Evolutionary conservation across 1,139 yeast genomes (phyloP).

Genomic region (Groenewaldozyma auringiensis): DNA sequence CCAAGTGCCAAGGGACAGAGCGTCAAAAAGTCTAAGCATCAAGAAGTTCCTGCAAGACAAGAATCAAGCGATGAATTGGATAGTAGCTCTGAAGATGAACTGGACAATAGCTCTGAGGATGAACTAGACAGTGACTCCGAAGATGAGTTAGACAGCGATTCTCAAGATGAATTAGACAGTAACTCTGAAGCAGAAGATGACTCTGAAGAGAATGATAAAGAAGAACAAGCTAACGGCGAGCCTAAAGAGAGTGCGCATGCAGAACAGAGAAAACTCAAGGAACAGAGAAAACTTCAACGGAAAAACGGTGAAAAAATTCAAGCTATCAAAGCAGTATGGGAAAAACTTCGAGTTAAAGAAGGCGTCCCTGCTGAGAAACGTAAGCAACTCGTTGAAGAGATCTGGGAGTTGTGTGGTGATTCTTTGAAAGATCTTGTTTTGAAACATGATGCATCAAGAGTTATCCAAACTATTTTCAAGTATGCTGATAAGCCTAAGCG

Average conservation of each 20-base stretch:
- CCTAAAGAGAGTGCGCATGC: constrained; percentile 53
- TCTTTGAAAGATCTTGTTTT: constrained; percentile 75
- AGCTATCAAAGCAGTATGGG: constrained; percentile 85
- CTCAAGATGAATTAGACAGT: constrained; percentile 9
- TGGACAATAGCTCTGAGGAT: constrained; percentile 11
- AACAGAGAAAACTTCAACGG: constrained; percentile 80
- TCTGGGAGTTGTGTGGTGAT: constrained; percentile 76
- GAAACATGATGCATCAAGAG: constrained; percentile 95
- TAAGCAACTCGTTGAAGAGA: constrained; percentile 71
- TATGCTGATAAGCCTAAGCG: constrained; percentile 77
- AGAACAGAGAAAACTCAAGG: constrained; percentile 70
- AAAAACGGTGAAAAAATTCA: constrained; percentile 82
- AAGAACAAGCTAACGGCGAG: constrained; percentile 17
- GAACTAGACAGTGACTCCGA: constrained; percentile 12
- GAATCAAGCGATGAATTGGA: constrained; percentile 1
- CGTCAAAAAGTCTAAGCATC: neutral
- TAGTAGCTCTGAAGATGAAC: constrained; percentile 11
- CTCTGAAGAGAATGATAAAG: constrained; percentile 27
- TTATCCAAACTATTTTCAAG: constrained; percentile 88
- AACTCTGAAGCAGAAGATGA: constrained; percentile 10
- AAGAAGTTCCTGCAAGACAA: neutral
- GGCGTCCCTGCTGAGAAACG: constrained; percentile 74
- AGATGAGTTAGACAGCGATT: constrained; percentile 11
- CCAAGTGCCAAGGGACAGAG: neutral
- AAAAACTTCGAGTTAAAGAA: constrained; percentile 74